Evolutionary conservation across 176 grass and related monocot species (phyloP).

Genomic region (Tillandsia leiboldiana): DNA sequence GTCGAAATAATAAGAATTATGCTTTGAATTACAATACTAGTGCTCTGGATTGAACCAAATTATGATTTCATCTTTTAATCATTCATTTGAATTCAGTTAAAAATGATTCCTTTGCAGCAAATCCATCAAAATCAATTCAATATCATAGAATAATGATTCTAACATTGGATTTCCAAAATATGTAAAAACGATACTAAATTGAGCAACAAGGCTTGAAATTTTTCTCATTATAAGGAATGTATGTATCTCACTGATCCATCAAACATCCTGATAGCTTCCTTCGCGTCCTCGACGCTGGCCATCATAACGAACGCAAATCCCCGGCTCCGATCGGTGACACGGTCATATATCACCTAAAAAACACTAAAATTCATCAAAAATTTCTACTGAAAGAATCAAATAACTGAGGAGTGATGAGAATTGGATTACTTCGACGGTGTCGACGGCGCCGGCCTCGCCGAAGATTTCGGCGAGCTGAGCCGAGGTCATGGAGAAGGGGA

Average conservation of each 20-base stretch:
- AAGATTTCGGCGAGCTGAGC: constrained; percentile 49
- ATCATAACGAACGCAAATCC: constrained; percentile 95
- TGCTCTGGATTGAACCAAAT: too few relatives aligned
- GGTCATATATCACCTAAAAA: constrained; percentile 67
- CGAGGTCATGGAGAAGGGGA: constrained; percentile 58
- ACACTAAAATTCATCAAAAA: background rate
- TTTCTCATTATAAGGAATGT: background rate
- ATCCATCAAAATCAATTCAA: too few relatives aligned
- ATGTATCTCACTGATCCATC: constrained; percentile 57
- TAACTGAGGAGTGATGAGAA: background rate
- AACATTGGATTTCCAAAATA: too few relatives aligned
- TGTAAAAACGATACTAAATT: too few relatives aligned
- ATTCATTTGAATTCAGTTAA: too few relatives aligned
- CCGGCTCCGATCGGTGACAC: constrained; percentile 67
- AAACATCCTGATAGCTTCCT: constrained; percentile 73
- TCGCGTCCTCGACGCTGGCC: constrained; percentile 48
- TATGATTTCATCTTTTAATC: too few relatives aligned
- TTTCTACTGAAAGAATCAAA: background rate
- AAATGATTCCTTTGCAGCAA: too few relatives aligned
- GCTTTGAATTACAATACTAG: too few relatives aligned
- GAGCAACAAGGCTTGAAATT: constrained; percentile 2
- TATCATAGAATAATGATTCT: too few relatives aligned
- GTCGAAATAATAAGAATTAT: too few relatives aligned
- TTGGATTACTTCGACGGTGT: constrained; percentile 41
- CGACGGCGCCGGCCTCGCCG: constrained; percentile 65